Evolutionary conservation across 2,329 filamentous ascomycete species (phyloP).

Genomic region (Sclerotinia borealis): DNA sequence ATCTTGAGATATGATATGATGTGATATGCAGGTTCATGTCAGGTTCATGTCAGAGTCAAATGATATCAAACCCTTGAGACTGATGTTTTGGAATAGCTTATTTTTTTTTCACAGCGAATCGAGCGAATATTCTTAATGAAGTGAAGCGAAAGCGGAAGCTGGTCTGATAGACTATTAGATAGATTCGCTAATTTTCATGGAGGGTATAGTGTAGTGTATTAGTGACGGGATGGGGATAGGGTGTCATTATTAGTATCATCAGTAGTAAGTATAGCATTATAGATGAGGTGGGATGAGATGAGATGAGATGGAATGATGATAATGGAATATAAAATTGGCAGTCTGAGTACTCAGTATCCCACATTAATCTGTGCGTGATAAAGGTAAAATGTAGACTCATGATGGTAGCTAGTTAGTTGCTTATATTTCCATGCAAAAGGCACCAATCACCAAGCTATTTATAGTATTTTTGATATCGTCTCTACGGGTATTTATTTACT

Average conservation of each 20-base stretch:
- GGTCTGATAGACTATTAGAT: neutral
- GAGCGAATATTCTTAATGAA: neutral
- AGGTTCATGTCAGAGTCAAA: neutral
- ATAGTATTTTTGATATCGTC: too few relatives aligned
- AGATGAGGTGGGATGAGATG: neutral
- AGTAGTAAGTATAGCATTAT: neutral
- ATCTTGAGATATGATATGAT: neutral
- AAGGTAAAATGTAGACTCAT: too few relatives aligned
- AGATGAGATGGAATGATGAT: neutral
- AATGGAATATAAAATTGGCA: too few relatives aligned
- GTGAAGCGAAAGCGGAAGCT: too few relatives aligned
- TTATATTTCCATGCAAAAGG: too few relatives aligned
- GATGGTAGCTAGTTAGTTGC: too few relatives aligned
- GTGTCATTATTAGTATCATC: neutral
- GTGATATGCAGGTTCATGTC: too few relatives aligned
- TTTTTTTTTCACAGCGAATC: neutral
- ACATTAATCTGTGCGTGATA: too few relatives aligned
- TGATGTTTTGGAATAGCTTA: neutral
- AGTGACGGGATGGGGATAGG: neutral
- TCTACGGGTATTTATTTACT: too few relatives aligned
- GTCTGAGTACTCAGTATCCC: too few relatives aligned
- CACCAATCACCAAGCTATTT: too few relatives aligned
- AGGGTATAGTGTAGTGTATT: neutral
- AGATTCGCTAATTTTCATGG: neutral
- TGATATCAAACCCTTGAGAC: neutral